Conservation (phyloP, 768 basidiomycete species). For the Lentinula sp. region DNA sequence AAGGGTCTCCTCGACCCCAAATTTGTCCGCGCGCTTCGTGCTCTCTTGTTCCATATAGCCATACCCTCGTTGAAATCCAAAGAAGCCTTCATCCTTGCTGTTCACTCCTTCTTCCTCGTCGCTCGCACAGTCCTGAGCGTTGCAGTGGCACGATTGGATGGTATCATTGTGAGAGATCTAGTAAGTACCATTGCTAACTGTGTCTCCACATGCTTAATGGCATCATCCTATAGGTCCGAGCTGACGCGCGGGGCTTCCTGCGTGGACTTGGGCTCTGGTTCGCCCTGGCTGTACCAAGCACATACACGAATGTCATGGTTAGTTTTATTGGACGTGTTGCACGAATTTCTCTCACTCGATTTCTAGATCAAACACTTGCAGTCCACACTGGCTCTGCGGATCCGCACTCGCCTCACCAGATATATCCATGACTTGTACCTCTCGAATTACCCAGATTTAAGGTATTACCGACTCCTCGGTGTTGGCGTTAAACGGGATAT, state of each 20-base stretch:
- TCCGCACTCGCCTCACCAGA: constrained; percentile 82
- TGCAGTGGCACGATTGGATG: constrained; percentile 83
- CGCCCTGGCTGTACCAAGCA: constrained; percentile 83
- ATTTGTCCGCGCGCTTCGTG: constrained; percentile 67
- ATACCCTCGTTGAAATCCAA: constrained; percentile 59
- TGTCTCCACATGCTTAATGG: background rate
- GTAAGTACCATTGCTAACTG: constrained; percentile 29
- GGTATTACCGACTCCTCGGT: constrained; percentile 56
- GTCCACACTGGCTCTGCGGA: constrained; percentile 72
- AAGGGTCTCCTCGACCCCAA: constrained; percentile 66
- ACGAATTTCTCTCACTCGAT: background rate
- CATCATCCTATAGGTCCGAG: constrained; percentile 38
- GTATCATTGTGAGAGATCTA: constrained; percentile 81
- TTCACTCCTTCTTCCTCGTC: constrained; percentile 84
- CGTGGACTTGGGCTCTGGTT: constrained; percentile 86
- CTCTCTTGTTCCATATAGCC: constrained; percentile 66
- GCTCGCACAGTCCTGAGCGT: constrained; percentile 84
- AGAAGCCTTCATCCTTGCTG: constrained; percentile 65
- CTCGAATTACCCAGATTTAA: constrained; percentile 61
- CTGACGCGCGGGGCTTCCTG: constrained; percentile 79
- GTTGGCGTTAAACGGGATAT: background rate
- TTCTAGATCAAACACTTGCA: constrained; percentile 82
- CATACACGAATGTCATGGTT: constrained; percentile 95
- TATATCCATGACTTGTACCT: constrained; percentile 93
- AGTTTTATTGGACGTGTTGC: constrained; percentile 7